Evolutionary conservation across 768 basidiomycete species (phyloP).

Genomic region (Mycena amicta): DNA sequence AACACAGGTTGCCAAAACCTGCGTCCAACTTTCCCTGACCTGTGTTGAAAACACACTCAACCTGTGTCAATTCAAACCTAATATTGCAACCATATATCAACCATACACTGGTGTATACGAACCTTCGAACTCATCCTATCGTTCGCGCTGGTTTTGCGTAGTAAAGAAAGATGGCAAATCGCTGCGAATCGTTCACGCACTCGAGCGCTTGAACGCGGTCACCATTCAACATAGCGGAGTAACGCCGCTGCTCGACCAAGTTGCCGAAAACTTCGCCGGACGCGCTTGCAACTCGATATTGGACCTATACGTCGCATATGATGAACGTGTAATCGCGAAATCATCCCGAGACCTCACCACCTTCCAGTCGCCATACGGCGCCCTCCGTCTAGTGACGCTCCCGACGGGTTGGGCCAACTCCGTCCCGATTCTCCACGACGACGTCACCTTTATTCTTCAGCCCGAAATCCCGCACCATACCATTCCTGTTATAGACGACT

Average conservation of each 20-base stretch:
- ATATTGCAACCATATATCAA: no score
- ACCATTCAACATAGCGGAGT: constrained; percentile 18
- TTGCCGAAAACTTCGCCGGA: constrained; percentile 22
- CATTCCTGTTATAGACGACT: constrained; percentile 31
- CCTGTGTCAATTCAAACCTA: no score
- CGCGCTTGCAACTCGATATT: constrained; percentile 4
- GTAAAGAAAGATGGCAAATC: constrained; percentile 21
- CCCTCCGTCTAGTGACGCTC: constrained; percentile 14
- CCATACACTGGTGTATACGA: not conserved
- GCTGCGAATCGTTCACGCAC: constrained; percentile 18
- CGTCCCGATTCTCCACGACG: constrained; percentile 22
- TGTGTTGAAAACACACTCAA: no score
- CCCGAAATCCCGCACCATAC: constrained; percentile 26
- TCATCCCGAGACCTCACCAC: constrained; percentile 19
- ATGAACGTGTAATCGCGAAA: constrained; percentile 3
- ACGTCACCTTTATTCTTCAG: constrained; percentile 28
- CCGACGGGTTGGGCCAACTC: constrained; percentile 26
- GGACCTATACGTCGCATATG: constrained; percentile 17
- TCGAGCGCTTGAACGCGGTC: constrained; percentile 21
- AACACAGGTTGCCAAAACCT: no score
- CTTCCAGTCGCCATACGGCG: constrained; percentile 16
- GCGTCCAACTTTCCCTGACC: no score
- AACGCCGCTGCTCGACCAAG: constrained; percentile 13
- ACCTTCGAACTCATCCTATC: not conserved
- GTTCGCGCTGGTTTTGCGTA: constrained; percentile 18